Evolutionary conservation across 805 yeast genomes (phyloP), one percentile per base, ranked within the genome.

Genomic region (Wickerhamiella nectarea): DNA sequence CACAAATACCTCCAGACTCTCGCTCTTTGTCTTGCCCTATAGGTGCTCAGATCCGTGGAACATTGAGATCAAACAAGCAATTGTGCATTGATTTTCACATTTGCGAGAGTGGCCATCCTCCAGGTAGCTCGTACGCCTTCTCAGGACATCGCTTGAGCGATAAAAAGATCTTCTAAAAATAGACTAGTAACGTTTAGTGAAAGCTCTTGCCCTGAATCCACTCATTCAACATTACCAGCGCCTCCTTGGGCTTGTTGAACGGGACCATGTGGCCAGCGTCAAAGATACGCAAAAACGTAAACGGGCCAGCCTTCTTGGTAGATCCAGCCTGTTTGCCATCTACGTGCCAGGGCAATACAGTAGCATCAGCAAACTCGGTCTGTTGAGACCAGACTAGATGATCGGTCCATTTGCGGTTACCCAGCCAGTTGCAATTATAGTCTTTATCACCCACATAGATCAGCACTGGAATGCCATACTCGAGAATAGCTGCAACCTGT

Each of bases 191-290:
- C n/a, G n/a, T n/a, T n/a, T 35, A 35, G 9, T 20, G 38, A n/a
- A 35, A 35, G 2, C 25, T 17, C 12, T 12, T 11, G 17, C 38
- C 38, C 3, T 11, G 3, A 12, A 84, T 63, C 96, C 96, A 87
- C 59, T 80, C 72, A 67, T 84, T 81, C 49, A 87, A 72, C 86
- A 87, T 78, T 45, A 75, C 86, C 49, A 80, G 68, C 2, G 94
- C 67, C 56, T 71, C 69, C 55, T 73, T 76, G 17, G 95, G 94
- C 66, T 81, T 89, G 64, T 87, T 89, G 56, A 66, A 79, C 15
- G 96, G 95, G 49, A 85, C 95, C 95, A 87, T 86, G 65, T 87
- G 96, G 26, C 96, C 96, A 43, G 93, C 96, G 49, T 76, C 89
- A 55, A 69, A 87, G 9, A 87, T 75, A 60, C 95, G 74, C 61